These are phyloP conservation scores for Megacollybia platyphylla DNA, from an alignment of 1,284 basidiomycete genomes.

Conservation along the genomic window DNA sequence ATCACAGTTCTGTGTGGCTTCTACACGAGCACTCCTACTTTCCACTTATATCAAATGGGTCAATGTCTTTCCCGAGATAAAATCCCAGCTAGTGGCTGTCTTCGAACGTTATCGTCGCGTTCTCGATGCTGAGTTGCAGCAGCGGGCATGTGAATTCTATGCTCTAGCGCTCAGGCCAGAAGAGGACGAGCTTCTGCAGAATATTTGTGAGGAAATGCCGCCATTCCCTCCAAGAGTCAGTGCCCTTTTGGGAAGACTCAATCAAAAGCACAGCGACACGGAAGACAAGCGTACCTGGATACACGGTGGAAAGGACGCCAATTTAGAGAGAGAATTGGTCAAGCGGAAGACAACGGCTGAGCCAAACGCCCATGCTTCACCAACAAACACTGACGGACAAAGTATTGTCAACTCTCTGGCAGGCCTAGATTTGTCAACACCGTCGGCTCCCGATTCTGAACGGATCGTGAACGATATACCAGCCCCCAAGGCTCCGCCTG, in stretches of 20 bases:
- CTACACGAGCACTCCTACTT: constrained; percentile 85
- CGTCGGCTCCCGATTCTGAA: constrained; percentile 14
- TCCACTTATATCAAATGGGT: constrained; percentile 99
- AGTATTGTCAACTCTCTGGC: constrained; percentile 63
- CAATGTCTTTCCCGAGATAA: constrained; percentile 98
- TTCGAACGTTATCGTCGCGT: constrained; percentile 98
- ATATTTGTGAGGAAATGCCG: constrained; percentile 98
- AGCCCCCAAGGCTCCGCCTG: constrained; percentile 26
- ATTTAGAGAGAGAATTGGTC: constrained; percentile 57
- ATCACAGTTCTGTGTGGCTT: constrained; percentile 87
- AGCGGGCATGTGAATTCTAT: constrained; percentile 95
- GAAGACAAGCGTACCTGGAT: constrained; percentile 94
- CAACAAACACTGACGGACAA: constrained; percentile 13
- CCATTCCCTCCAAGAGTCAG: constrained; percentile 94
- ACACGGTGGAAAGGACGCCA: constrained; percentile 88
- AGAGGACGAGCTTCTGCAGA: constrained; percentile 86
- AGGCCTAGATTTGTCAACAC: constrained; percentile 64
- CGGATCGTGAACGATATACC: neutral
- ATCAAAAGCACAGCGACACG: constrained; percentile 81
- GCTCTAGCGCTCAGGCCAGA: constrained; percentile 73
- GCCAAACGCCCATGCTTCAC: constrained; percentile 14
- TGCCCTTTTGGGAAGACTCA: constrained; percentile 74
- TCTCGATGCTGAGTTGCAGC: constrained; percentile 95
- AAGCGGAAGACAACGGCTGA: constrained; percentile 28
- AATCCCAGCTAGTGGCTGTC: constrained; percentile 84